Conservation (phyloP, 108 stramenopile genomes). For the Licmophora abbreviata region DNA sequence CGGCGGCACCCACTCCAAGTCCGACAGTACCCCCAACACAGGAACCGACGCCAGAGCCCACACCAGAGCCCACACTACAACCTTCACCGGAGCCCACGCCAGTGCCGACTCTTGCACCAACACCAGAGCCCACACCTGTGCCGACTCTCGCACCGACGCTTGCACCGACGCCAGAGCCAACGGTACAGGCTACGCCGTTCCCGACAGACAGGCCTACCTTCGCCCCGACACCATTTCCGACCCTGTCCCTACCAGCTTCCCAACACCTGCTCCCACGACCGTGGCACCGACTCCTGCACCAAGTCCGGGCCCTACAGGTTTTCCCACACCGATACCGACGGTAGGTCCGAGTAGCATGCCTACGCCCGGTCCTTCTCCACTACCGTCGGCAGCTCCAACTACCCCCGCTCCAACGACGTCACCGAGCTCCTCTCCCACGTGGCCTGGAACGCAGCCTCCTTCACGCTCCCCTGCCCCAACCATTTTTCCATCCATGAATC, state of each 20-base stretch:
- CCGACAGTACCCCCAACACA: neutral
- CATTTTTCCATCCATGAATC: neutral
- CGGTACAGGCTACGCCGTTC: neutral
- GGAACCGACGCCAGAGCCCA: neutral
- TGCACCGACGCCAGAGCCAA: neutral
- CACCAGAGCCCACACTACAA: neutral
- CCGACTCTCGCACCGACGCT: neutral
- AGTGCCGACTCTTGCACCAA: neutral
- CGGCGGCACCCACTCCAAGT: neutral
- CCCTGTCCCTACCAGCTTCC: neutral
- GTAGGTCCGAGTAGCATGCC: neutral
- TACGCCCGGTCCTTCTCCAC: too few relatives aligned
- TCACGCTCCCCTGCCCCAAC: neutral
- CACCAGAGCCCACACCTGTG: neutral
- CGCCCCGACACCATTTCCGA: neutral
- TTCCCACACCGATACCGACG: neutral
- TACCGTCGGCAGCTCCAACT: neutral
- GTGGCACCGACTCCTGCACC: neutral
- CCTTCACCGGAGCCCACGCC: conserved; percentile 1
- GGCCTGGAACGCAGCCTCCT: neutral
- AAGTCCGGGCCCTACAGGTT: neutral
- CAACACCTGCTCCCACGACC: neutral
- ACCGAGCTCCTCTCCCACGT: neutral
- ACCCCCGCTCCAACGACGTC: neutral
- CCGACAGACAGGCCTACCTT: conserved; percentile 3